Conservation (phyloP, 2,329 filamentous ascomycete species). For the Leptographium flavum region DNA sequence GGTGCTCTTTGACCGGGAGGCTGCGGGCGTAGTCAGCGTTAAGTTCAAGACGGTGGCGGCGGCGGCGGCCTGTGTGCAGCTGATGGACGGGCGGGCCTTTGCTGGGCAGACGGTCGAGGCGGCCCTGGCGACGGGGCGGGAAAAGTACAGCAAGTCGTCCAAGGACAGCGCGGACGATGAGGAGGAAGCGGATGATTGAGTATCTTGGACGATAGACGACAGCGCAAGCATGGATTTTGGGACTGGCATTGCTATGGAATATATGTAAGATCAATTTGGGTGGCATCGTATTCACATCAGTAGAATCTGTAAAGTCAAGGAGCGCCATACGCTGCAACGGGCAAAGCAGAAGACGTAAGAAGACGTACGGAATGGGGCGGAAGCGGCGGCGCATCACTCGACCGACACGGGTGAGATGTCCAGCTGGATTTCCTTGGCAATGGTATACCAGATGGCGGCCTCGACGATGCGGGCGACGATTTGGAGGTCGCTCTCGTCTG, state of each 20-base stretch:
- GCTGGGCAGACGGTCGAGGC: constrained; percentile 59
- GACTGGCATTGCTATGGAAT: background rate
- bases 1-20: constrained; percentile 75
- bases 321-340: too few relatives aligned
- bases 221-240: too few relatives aligned
- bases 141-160: constrained; percentile 38
- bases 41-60: constrained; percentile 60
- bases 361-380: too few relatives aligned
- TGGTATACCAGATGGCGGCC: constrained; percentile 57
- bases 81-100: constrained; percentile 73
- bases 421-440: constrained; percentile 27
- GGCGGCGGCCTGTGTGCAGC: constrained; percentile 55
- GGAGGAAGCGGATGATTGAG: constrained; percentile 11
- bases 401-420: too few relatives aligned
- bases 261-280: too few relatives aligned
- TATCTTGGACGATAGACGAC: too few relatives aligned
- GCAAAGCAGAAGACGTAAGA: too few relatives aligned
- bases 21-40: constrained; percentile 72
- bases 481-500: constrained; percentile 52
- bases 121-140: constrained; percentile 53
- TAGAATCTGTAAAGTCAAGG: too few relatives aligned
- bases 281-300: too few relatives aligned
- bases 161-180: constrained; percentile 11
- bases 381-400: too few relatives aligned
- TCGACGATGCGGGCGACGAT: constrained; percentile 55